Percentiles rank a stretch among this genome's conserved stretches.
These are phyloP conservation scores for Fibroporia radiculosa DNA, from an alignment of 768 basidiomycete genomes.

Conservation along the genomic window DNA sequence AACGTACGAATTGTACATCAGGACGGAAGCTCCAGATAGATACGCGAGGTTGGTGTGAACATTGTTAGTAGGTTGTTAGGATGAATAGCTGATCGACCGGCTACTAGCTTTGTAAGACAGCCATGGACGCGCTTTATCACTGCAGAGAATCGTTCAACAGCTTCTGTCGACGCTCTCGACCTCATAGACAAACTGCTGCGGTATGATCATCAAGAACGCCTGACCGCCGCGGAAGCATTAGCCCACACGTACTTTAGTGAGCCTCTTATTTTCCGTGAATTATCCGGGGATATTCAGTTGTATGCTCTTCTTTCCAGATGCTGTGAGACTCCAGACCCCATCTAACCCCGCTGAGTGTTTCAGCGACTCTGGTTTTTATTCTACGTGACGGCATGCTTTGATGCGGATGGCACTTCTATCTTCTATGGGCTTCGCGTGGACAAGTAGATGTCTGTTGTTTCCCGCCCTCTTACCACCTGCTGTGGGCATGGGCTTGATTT, in stretches of 20 bases:
- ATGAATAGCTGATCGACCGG: no score
- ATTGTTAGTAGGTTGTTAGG: no score
- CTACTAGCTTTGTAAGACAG: slow-evolving; percentile 79
- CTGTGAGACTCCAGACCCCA: slow-evolving; percentile 21
- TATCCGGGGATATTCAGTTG: no score
- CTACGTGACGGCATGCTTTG: slow-evolving; percentile 17
- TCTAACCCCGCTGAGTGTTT: slow-evolving; percentile 22
- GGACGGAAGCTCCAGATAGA: no score
- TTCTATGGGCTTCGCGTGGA: no score
- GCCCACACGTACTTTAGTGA: slow-evolving; percentile 85
- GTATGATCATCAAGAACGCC: slow-evolving; percentile 92
- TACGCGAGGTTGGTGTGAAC: no score
- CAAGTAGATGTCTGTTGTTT: no score
- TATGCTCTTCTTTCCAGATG: slow-evolving; percentile 18
- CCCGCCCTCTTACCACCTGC: no score
- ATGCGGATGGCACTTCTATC: no score
- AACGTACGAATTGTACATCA: slow-evolving; percentile 90
- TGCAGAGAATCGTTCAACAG: slow-evolving; percentile 87
- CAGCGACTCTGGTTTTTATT: slow-evolving; percentile 26
- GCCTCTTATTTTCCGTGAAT: neutral
- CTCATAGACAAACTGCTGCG: slow-evolving; percentile 91
- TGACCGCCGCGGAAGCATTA: slow-evolving; percentile 91
- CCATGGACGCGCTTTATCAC: slow-evolving; percentile 94
- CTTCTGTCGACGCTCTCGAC: slow-evolving; percentile 91
- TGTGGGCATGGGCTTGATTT: no score